Evolutionary conservation across 2,329 filamentous ascomycete species (phyloP), one percentile per base, ranked within the genome.

Genomic region (Teratosphaeria gauchensis): DNA sequence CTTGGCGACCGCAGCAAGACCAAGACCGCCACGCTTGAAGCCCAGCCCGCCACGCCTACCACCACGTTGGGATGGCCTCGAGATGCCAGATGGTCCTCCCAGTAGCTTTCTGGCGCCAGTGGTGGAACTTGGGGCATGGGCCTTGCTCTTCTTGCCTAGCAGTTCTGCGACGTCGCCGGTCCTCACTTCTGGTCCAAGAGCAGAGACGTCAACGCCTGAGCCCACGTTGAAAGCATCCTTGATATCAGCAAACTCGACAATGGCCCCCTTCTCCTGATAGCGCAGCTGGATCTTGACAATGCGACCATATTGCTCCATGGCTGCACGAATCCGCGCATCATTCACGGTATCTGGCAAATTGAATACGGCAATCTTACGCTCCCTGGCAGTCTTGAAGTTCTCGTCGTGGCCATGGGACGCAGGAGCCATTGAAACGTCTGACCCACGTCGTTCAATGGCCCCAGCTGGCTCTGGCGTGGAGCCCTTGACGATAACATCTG

Each of bases 321-420:
- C 77, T 0, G 85, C 80, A 52, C 84, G 84, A 57, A 99, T 84
- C 32, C 92, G 89, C 1, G 88, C 84, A 68, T 95, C 90, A 64
- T 95, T 96, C 67, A 97, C 84, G 0, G 92, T 97, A 69, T 97
- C 94, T 0, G 94, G 90, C 1, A 99, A 78, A 62, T 92, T 88
- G 74, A 96, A 83, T 31, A 99, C 77, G 9, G 87, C 87, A 55
- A 97, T 80, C 0, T 89, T 94, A 56, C 90, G 85, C 55, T 85
- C 83, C 48, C 64, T 65, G 24, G 71, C 70, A 1, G 67, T 68
- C 38, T 60, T 65, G 48, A 62, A 64, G 28, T 63, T 65, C 14
- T 68, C 62, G 6, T 67, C 65, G 38, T 53, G 56, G 9, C 11
- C 53, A n/a, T 56, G 48, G 4, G 63, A 24, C 1, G 63, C 60